Percentiles rank a stretch among this genome's conserved stretches.
phyloP scores from a whole-genome alignment of 116 monocot species.

The Cymodocea nodosa region DNA sequence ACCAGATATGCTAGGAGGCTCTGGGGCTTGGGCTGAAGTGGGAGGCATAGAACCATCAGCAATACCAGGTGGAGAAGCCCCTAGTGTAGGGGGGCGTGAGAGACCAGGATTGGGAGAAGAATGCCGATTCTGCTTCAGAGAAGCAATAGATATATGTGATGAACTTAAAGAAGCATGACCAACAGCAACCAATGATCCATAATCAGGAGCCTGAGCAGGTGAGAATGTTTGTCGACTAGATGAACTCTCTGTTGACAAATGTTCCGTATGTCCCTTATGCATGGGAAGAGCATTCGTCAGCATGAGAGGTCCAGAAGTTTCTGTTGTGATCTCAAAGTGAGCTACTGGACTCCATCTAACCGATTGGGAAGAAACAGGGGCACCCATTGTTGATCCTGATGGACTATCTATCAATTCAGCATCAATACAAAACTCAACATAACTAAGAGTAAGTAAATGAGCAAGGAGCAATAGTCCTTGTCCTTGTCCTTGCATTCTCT shows the following conservation, averaged over 20 bases:
- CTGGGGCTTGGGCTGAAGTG: conserved; percentile 37
- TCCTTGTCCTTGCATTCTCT: background rate
- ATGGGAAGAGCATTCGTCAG: conserved; percentile 10
- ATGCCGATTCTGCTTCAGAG: conserved; percentile 11
- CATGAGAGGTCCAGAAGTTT: conserved; percentile 9
- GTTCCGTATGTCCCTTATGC: conserved; percentile 11
- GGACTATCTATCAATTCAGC: conserved; percentile 3
- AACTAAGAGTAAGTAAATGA: conserved; percentile 11
- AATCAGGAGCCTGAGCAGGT: conserved; percentile 13
- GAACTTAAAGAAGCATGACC: conserved; percentile 14
- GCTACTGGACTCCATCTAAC: conserved; percentile 1
- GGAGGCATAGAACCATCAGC: conserved; percentile 41
- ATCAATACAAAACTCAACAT: conserved; percentile 1
- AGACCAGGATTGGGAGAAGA: conserved; percentile 10
- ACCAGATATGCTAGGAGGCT: conserved; percentile 51
- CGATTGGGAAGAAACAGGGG: conserved; percentile 9
- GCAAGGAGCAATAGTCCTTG: background rate
- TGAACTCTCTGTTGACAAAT: conserved; percentile 1
- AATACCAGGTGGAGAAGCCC: conserved; percentile 23
- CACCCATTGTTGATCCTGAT: conserved; percentile 3
- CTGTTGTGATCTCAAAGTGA: conserved; percentile 1
- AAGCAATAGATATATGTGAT: conserved; percentile 17
- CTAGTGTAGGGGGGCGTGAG: conserved; percentile 17
- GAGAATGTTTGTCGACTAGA: conserved; percentile 3
- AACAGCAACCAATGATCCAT: conserved; percentile 13